Percentiles rank a stretch among this genome's conserved stretches.
Evolutionary conservation across 148 eudicot genomes (phyloP).

Genomic region (Diospyros kaki): DNA sequence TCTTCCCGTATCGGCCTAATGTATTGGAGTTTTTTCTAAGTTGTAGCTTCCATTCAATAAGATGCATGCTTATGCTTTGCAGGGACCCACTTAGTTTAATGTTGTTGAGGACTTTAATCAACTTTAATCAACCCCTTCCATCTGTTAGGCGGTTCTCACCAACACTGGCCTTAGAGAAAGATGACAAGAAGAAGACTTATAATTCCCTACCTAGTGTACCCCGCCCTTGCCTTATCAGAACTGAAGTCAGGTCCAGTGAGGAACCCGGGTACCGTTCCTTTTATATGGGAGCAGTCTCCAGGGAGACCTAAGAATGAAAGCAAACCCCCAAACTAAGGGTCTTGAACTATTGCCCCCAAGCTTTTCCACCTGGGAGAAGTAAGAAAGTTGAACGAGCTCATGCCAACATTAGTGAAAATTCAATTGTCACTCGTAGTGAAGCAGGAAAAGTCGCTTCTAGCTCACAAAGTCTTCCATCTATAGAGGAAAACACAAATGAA

Average conservation of each 20-base stretch:
- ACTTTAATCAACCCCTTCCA: constrained; percentile 56
- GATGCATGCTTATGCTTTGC: not conserved
- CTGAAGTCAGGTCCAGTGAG: constrained; percentile 76
- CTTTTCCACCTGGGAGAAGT: constrained; percentile 69
- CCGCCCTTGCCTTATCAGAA: constrained; percentile 59
- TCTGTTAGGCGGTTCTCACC: constrained; percentile 77
- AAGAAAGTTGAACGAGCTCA: constrained; percentile 23
- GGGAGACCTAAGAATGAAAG: constrained; percentile 71
- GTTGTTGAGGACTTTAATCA: constrained; percentile 32
- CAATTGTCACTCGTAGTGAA: constrained; percentile 15
- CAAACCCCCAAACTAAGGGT: constrained; percentile 18
- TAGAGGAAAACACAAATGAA: constrained; percentile 24
- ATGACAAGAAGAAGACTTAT: constrained; percentile 22
- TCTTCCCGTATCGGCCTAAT: not conserved
- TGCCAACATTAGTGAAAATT: constrained; percentile 19
- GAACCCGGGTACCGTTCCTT: constrained; percentile 75
- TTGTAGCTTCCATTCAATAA: not conserved
- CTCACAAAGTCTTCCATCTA: constrained; percentile 14
- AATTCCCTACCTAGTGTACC: constrained; percentile 25
- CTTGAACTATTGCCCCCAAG: constrained; percentile 44
- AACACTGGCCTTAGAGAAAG: constrained; percentile 19
- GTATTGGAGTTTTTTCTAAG: not conserved
- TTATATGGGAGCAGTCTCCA: constrained; percentile 76
- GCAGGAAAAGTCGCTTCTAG: constrained; percentile 17
- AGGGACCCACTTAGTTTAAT: constrained; percentile 15